These are phyloP conservation scores for Pachyrhizus erosus DNA, from an alignment of 306 rosid species.

Conservation along the genomic window DNA sequence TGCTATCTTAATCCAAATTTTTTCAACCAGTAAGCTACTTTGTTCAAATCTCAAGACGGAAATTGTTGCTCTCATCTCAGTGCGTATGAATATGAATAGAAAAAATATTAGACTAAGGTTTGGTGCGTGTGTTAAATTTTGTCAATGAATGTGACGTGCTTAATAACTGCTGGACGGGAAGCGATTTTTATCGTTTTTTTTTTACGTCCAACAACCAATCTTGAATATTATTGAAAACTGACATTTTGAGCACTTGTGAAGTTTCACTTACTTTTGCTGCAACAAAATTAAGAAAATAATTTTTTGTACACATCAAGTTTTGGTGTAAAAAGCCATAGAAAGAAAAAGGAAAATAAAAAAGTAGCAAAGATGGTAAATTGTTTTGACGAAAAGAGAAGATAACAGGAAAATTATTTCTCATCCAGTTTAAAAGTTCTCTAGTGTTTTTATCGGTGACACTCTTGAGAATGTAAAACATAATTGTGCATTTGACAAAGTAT, in stretches of 20 bases:
- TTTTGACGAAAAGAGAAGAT: no score
- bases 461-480: no score
- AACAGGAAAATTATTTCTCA: no score
- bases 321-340: background rate
- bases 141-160: background rate
- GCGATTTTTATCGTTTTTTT: background rate
- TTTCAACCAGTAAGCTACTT: background rate
- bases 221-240: background rate
- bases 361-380: no score
- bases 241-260: background rate
- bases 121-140: background rate
- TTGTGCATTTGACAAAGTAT: no score
- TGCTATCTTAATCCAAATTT: conserved; percentile 28
- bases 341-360: background rate
- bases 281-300: background rate
- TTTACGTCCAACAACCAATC: background rate
- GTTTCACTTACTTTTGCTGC: background rate
- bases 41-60: conserved; percentile 4
- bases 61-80: background rate
- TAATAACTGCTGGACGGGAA: background rate
- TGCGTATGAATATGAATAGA: conserved; percentile 8
- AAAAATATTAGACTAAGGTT: background rate
- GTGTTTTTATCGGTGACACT: no score
- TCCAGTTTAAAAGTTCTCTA: no score
- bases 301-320: background rate